Evolutionary conservation across 129 eudicot species (phyloP).

Genomic region (Pulicaria dysenterica): DNA sequence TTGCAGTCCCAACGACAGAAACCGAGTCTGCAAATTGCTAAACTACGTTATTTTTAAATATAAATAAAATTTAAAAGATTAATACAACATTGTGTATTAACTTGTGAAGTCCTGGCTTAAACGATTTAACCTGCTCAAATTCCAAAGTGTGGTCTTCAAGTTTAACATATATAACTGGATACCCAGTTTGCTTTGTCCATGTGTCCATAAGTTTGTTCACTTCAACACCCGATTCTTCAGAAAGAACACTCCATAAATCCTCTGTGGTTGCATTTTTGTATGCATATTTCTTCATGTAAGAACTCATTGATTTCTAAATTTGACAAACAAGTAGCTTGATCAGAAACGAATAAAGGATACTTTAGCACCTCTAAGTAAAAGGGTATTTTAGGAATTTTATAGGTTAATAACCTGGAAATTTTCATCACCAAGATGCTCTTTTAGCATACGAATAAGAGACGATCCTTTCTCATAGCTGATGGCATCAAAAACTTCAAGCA

Average conservation of each 20-base stretch:
- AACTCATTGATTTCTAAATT: conserved; percentile 48
- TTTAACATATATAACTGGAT: conserved; percentile 47
- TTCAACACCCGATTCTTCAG: conserved; percentile 56
- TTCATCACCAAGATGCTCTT: conserved; percentile 51
- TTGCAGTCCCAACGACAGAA: conserved; percentile 39
- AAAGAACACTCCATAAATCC: conserved; percentile 52
- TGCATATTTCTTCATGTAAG: conserved; percentile 56
- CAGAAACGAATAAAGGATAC: conserved; percentile 24
- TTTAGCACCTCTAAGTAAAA: not conserved
- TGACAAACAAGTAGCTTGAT: conserved; percentile 33
- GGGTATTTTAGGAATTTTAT: not conserved
- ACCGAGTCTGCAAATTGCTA: conserved; percentile 44
- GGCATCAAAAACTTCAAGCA: conserved; percentile 50
- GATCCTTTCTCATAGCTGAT: conserved; percentile 60
- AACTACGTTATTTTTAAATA: not conserved
- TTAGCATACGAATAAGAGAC: conserved; percentile 50
- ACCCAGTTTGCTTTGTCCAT: conserved; percentile 67
- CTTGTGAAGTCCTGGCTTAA: not conserved
- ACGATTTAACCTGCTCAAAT: conserved; percentile 48
- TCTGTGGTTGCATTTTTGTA: conserved; percentile 49
- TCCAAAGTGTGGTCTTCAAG: conserved; percentile 40
- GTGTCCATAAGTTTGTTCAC: conserved; percentile 50
- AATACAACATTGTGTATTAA: not conserved
- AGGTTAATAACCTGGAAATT: conserved; percentile 49
- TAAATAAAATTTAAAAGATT: not conserved